Percentiles rank a stretch among this genome's conserved stretches.
These are phyloP conservation scores for Nicotiana attenuata DNA, from an alignment of 257 asterid genomes.

Conservation along the genomic window DNA sequence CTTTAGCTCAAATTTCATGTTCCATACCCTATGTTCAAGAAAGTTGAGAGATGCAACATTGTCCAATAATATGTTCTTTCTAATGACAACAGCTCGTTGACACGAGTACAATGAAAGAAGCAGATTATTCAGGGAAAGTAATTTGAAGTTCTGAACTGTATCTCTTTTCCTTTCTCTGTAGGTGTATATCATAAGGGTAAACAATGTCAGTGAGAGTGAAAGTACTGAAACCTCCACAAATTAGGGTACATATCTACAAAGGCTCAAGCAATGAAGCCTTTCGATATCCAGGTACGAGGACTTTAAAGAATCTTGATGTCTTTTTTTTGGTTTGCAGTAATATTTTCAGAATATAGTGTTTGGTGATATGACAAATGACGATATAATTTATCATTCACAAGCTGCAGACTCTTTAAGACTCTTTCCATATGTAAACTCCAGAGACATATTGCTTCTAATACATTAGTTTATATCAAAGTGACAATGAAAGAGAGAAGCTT, in stretches of 20 bases:
- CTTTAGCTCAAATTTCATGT: background rate
- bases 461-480: background rate
- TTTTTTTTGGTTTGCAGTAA: too few species aligned
- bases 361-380: too few species aligned
- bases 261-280: background rate
- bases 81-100: background rate
- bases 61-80: background rate
- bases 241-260: background rate
- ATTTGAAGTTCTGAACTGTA: background rate
- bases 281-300: background rate
- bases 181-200: conserved; percentile 48
- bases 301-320: background rate
- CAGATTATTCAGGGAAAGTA: background rate
- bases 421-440: background rate
- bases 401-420: too few species aligned
- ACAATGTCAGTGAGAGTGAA: conserved; percentile 11
- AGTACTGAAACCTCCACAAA: background rate
- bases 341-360: too few species aligned
- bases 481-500: background rate
- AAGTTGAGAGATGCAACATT: background rate
- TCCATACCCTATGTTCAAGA: background rate
- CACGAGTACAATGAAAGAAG: background rate
- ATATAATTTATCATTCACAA: too few species aligned
- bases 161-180: conserved; percentile 7
- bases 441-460: background rate